Evolutionary conservation across 169 alveolate species (phyloP).

Genomic region (Plasmodium cynomolgi): DNA sequence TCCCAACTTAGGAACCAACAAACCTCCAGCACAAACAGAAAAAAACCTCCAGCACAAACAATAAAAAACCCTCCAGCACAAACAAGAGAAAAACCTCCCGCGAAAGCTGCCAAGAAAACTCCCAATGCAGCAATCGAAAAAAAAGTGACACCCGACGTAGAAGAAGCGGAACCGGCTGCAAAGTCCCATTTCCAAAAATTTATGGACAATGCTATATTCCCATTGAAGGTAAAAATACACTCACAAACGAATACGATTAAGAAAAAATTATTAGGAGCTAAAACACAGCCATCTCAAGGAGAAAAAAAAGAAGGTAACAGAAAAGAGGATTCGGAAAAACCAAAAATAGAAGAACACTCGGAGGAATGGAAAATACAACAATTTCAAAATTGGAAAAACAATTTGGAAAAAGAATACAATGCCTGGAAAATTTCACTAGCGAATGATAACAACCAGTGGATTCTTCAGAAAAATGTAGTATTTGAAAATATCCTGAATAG

Average conservation of each 20-base stretch:
- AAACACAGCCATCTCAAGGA: neutral
- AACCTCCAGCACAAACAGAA: neutral
- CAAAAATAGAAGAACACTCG: neutral
- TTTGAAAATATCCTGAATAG: neutral
- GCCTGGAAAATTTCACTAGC: neutral
- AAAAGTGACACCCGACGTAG: neutral
- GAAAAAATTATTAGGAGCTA: neutral
- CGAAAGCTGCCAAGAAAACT: too few relatives aligned
- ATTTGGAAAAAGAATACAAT: neutral
- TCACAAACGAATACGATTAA: neutral
- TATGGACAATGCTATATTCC: neutral
- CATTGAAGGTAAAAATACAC: neutral
- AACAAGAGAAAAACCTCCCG: too few relatives aligned
- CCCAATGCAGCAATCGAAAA: neutral
- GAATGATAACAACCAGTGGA: slow-evolving; percentile 14
- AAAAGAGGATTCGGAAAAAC: neutral
- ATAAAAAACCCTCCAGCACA: neutral
- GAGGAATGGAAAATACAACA: slow-evolving; percentile 19
- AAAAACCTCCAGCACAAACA: neutral
- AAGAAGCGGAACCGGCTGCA: neutral
- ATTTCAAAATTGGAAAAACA: neutral
- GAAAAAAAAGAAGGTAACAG: neutral
- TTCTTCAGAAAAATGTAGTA: neutral
- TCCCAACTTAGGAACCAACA: neutral
- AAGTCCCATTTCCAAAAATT: neutral